Evolutionary conservation across 345 rosid species (phyloP).

Genomic region (Balakata baccata): DNA sequence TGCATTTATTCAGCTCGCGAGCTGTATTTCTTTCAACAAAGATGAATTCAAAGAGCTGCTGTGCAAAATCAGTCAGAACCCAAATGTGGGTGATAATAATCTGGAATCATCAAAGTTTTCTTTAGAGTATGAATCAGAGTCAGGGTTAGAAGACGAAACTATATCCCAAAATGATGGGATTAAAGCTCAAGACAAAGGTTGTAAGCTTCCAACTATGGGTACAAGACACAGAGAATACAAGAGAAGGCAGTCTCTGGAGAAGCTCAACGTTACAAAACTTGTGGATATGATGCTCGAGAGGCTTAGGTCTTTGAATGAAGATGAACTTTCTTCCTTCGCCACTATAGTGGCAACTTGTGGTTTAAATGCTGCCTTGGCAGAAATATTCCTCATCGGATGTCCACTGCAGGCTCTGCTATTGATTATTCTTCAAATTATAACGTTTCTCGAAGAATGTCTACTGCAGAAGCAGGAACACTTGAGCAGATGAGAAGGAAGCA

Average conservation of each 20-base stretch:
- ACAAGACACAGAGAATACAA: constrained; percentile 44
- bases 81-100: constrained; percentile 39
- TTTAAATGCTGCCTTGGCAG: constrained; percentile 71
- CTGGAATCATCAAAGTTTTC: constrained; percentile 48
- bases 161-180: constrained; percentile 30
- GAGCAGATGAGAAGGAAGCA: constrained; percentile 32
- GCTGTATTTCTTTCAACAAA: constrained; percentile 49
- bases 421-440: constrained; percentile 28
- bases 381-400: constrained; percentile 22
- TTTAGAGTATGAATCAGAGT: constrained; percentile 58
- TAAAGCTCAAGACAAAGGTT: constrained; percentile 25
- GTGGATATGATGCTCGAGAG: constrained; percentile 76
- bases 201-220: constrained; percentile 30
- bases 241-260: constrained; percentile 61
- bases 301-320: constrained; percentile 73
- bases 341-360: constrained; percentile 94
- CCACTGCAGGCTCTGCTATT: constrained; percentile 30
- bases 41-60: constrained; percentile 69
- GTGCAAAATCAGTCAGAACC: constrained; percentile 71
- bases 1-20: constrained; percentile 67
- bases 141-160: constrained; percentile 46
- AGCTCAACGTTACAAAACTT: constrained; percentile 47
- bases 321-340: constrained; percentile 87
- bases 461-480: constrained; percentile 34
- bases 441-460: constrained; percentile 35